Conservation (phyloP, 179 eudicot species). For the Amaranthus tricolor region DNA sequence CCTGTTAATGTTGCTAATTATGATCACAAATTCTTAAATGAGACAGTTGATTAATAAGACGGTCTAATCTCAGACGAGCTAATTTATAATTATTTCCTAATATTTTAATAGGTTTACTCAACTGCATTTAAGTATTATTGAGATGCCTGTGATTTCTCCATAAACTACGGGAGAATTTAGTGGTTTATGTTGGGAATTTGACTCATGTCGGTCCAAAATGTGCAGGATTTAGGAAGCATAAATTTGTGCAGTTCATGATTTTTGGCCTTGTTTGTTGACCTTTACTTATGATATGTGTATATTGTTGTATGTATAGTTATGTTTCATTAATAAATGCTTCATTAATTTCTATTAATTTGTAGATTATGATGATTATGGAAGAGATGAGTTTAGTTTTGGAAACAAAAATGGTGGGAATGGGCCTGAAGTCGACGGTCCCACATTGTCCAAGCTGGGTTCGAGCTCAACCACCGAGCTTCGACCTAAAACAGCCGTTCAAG, state of each 20-base stretch:
- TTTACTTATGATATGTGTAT: not conserved
- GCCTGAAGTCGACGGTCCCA: constrained; percentile 53
- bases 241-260: not conserved
- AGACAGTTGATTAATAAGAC: no score
- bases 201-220: constrained; percentile 9
- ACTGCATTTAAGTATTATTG: not conserved
- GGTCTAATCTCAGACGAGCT: no score
- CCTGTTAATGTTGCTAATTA: no score
- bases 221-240: constrained; percentile 19
- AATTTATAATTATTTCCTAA: no score
- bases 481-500: constrained; percentile 42
- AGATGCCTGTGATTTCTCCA: constrained; percentile 20
- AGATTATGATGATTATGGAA: constrained; percentile 72
- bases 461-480: constrained; percentile 71
- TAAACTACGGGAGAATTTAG: constrained; percentile 9
- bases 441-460: constrained; percentile 66
- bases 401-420: constrained; percentile 45
- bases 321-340: not conserved
- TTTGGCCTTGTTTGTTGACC: constrained; percentile 16
- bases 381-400: constrained; percentile 71
- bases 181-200: not conserved
- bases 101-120: not conserved
- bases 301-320: not conserved
- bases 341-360: constrained; percentile 8
- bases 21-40: no score